These are phyloP conservation scores for Fusarium verrucosum DNA, from an alignment of 2,329 filamentous ascomycete species.

Conservation along the genomic window DNA sequence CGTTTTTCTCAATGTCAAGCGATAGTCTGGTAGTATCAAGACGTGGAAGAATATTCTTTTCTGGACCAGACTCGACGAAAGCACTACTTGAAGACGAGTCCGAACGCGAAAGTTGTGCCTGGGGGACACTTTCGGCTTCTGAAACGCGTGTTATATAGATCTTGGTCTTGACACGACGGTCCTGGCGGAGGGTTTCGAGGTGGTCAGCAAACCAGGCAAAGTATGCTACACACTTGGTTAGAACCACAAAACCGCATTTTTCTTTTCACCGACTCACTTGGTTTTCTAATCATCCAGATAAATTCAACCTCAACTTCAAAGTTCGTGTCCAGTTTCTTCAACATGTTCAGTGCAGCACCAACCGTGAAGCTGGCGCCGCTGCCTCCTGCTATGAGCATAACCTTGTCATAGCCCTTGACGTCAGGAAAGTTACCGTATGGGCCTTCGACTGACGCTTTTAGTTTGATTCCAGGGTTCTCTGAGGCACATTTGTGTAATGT, in stretches of 20 bases:
- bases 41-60: slow-evolving; percentile 13
- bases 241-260: neutral
- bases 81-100: slow-evolving; percentile 20
- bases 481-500: slow-evolving; percentile 63
- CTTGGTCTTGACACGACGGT: slow-evolving; percentile 45
- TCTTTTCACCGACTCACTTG: slow-evolving; percentile 43
- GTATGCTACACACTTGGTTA: slow-evolving; percentile 42
- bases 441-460: slow-evolving; percentile 65
- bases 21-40: slow-evolving; percentile 4
- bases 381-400: slow-evolving; percentile 68
- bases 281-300: slow-evolving; percentile 53
- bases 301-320: slow-evolving; percentile 48
- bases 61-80: slow-evolving; percentile 7
- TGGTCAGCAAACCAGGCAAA: slow-evolving; percentile 52
- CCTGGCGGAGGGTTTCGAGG: slow-evolving; percentile 45
- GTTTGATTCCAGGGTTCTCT: slow-evolving; percentile 57
- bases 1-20: slow-evolving; percentile 32
- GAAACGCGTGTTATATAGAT: slow-evolving; percentile 50
- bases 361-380: slow-evolving; percentile 67
- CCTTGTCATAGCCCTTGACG: slow-evolving; percentile 61
- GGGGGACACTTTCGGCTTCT: slow-evolving; percentile 10
- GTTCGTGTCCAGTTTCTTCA: slow-evolving; percentile 41
- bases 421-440: slow-evolving; percentile 67
- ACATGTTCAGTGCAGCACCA: slow-evolving; percentile 51
- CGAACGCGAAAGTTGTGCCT: slow-evolving; percentile 10